Conservation (phyloP, 1,139 yeast species). For the Kurtzmaniella quercitrusa region DNA sequence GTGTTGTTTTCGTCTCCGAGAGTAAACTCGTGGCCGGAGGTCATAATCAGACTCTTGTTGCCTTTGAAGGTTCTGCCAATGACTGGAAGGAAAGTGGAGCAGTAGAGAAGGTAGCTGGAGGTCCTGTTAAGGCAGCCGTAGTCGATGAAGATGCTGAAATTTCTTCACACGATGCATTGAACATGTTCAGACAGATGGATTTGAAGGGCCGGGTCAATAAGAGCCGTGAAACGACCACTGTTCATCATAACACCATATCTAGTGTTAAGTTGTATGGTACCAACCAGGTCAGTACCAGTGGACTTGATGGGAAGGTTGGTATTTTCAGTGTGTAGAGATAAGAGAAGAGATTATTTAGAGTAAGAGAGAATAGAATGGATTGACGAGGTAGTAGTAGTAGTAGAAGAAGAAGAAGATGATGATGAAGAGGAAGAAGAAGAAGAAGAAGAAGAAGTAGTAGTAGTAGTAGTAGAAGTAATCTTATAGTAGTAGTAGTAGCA, state of each 20-base stretch:
- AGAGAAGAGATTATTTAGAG: no score
- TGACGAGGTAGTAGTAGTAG: no score
- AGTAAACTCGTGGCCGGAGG: conserved; percentile 81
- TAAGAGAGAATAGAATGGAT: no score
- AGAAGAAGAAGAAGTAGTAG: no score
- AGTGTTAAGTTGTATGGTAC: conserved; percentile 62
- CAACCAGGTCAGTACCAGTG: conserved; percentile 38
- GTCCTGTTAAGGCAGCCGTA: conserved; percentile 20
- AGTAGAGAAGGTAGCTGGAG: conserved; percentile 52
- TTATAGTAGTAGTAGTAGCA: no score
- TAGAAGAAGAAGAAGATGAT: no score
- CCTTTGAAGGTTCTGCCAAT: conserved; percentile 63
- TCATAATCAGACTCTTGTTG: conserved; percentile 85
- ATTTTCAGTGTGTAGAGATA: conserved; percentile 33
- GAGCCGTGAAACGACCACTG: conserved; percentile 47
- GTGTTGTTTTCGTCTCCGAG: conserved; percentile 66
- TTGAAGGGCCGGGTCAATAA: conserved; percentile 76
- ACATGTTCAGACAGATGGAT: conserved; percentile 94
- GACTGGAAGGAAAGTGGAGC: conserved; percentile 64
- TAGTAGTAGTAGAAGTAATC: no score
- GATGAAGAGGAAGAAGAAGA: no score
- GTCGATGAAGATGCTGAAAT: conserved; percentile 57
- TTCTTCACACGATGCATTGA: conserved; percentile 76
- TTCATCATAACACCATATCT: conserved; percentile 89
- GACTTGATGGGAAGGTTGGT: conserved; percentile 89